Conservation (phyloP, 129 eudicot genomes). For the Glebionis coronaria region DNA sequence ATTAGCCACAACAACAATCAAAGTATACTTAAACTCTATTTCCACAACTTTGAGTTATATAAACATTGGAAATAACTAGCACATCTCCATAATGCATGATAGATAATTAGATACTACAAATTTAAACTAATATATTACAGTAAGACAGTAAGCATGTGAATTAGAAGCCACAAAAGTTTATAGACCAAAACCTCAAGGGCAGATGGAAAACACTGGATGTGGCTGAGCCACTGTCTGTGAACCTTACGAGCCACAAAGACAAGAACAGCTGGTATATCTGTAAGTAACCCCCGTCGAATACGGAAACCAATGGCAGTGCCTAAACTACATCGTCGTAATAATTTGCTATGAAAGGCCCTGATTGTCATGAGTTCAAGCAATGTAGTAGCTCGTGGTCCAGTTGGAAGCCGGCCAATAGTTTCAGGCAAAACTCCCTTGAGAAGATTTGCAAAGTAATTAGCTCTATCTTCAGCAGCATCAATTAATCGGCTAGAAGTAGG, state of each 20-base stretch:
- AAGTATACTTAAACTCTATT: background rate
- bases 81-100: background rate
- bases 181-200: constrained; percentile 63
- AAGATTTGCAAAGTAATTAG: constrained; percentile 68
- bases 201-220: constrained; percentile 54
- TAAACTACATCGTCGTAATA: constrained; percentile 56
- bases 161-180: too few relatives aligned
- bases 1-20: background rate
- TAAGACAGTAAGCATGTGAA: background rate
- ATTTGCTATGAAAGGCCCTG: constrained; percentile 76
- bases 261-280: constrained; percentile 81
- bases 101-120: background rate
- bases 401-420: constrained; percentile 52
- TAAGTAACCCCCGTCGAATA: constrained; percentile 56
- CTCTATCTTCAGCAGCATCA: constrained; percentile 67
- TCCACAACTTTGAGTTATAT: background rate
- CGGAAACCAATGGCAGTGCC: constrained; percentile 83
- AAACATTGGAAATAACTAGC: background rate
- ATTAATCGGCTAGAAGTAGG: constrained; percentile 50
- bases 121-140: background rate
- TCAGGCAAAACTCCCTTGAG: constrained; percentile 77
- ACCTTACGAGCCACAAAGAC: constrained; percentile 84
- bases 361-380: constrained; percentile 80
- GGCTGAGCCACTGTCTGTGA: constrained; percentile 71
- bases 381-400: constrained; percentile 66